Evolutionary conservation across 352 stramenopile genomes (phyloP).

Genomic region (Phytopythium delawarense): DNA sequence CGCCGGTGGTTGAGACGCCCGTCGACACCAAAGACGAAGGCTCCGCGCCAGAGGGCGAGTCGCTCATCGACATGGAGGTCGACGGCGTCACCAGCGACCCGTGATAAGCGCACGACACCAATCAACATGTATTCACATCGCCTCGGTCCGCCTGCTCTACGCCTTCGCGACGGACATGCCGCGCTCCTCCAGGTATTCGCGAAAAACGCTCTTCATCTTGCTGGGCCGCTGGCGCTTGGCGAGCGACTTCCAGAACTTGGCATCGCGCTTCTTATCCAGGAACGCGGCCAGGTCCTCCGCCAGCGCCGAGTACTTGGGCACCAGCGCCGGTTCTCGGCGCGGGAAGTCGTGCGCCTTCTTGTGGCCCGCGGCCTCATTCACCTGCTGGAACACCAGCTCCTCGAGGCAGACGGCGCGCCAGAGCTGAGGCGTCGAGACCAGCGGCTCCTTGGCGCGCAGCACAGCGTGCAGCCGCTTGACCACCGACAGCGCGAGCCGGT

Average conservation of each 20-base stretch:
- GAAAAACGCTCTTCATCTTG: conserved; percentile 6
- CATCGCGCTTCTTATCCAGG: conserved; percentile 5
- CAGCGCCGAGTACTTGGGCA: background rate
- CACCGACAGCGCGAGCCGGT: background rate
- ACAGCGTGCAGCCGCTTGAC: conserved; percentile 5
- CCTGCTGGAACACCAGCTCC: conserved; percentile 1
- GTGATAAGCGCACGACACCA: conserved; percentile 6
- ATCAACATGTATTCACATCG: conserved; percentile 4
- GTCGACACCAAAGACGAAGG: conserved; percentile 1
- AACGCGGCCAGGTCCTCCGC: background rate
- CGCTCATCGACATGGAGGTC: conserved; percentile 1
- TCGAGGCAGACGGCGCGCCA: conserved; percentile 7
- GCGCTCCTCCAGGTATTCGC: conserved; percentile 3
- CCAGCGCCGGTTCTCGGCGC: background rate
- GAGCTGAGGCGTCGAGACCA: conserved; percentile 5
- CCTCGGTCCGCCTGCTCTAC: background rate
- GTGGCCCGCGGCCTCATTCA: background rate
- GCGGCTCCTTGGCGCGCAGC: conserved; percentile 2
- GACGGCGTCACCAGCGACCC: conserved; percentile 1
- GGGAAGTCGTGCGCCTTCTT: conserved; percentile 1
- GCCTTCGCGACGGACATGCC: background rate
- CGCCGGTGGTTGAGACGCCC: background rate
- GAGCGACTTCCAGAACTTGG: conserved; percentile 1
- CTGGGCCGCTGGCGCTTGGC: background rate
- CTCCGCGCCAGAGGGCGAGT: background rate